These are phyloP conservation scores for Cucumis hystrix DNA, from an alignment of 306 rosid species.

Conservation along the genomic window DNA sequence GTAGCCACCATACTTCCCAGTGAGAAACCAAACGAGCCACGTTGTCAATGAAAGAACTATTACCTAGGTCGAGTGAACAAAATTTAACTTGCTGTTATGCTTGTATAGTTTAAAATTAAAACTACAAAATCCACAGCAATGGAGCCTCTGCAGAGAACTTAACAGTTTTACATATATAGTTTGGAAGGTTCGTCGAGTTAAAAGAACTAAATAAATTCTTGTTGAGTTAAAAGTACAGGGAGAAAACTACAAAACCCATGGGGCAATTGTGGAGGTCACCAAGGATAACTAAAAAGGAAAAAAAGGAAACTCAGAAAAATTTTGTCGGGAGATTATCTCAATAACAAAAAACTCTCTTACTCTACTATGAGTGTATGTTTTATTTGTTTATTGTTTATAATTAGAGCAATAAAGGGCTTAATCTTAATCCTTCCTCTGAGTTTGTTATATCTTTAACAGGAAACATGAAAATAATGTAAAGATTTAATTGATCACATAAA, in stretches of 20 bases:
- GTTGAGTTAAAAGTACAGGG: too few relatives aligned
- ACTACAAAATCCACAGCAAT: background rate
- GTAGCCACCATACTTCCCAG: constrained; percentile 49
- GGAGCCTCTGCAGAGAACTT: too few relatives aligned
- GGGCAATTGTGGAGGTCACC: background rate
- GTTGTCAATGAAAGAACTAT: constrained; percentile 53
- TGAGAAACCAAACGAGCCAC: constrained; percentile 67
- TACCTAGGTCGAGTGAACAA: constrained; percentile 24
- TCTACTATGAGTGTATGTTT: background rate
- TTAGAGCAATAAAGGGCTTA: background rate
- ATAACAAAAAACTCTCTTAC: background rate
- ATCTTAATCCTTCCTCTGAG: background rate
- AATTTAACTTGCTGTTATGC: background rate
- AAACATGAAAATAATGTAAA: background rate
- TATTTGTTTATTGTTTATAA: background rate
- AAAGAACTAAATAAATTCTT: too few relatives aligned
- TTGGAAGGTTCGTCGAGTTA: too few relatives aligned
- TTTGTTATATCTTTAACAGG: background rate
- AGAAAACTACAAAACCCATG: background rate
- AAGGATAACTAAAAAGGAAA: background rate
- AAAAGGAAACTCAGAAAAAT: background rate
- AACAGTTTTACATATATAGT: too few relatives aligned
- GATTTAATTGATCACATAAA: background rate
- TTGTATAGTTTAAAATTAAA: background rate
- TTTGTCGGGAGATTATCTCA: background rate